Conservation (phyloP, 352 stramenopile genomes). For the Globisporangium heterothallicum region DNA sequence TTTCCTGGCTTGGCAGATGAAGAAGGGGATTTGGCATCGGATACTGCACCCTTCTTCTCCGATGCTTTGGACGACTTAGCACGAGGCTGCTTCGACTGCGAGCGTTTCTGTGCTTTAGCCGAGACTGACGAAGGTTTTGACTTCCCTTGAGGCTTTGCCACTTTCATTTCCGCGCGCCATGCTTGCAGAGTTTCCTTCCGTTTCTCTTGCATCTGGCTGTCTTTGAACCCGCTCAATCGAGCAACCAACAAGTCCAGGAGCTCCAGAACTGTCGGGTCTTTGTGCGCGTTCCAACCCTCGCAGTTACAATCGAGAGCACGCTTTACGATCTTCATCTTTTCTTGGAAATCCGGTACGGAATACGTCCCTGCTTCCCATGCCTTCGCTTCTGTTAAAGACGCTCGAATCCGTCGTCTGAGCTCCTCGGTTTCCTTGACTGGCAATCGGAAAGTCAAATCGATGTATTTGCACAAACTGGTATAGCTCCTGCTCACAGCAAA, state of each 20-base stretch:
- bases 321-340: constrained; percentile 13
- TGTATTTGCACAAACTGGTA: constrained; percentile 12
- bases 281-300: constrained; percentile 9
- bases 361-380: constrained; percentile 8
- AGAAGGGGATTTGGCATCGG: neutral
- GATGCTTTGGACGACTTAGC: neutral
- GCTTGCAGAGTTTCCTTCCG: constrained; percentile 11
- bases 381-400: constrained; percentile 9
- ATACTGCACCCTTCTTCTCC: neutral
- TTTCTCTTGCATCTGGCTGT: constrained; percentile 13
- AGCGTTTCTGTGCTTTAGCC: neutral
- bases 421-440: constrained; percentile 11
- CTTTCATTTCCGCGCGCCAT: constrained; percentile 12
- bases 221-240: constrained; percentile 10
- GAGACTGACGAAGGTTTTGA: neutral
- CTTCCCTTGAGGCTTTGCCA: neutral
- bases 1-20: no score
- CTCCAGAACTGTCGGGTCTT: constrained; percentile 8
- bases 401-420: constrained; percentile 10
- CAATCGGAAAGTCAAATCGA: constrained; percentile 12
- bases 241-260: constrained; percentile 9
- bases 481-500: constrained; percentile 8
- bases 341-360: constrained; percentile 13
- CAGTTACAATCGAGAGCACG: constrained; percentile 12
- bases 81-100: neutral